These are phyloP conservation scores for Solanum bulbocastanum DNA, from an alignment of 257 asterid species.

Conservation along the genomic window DNA sequence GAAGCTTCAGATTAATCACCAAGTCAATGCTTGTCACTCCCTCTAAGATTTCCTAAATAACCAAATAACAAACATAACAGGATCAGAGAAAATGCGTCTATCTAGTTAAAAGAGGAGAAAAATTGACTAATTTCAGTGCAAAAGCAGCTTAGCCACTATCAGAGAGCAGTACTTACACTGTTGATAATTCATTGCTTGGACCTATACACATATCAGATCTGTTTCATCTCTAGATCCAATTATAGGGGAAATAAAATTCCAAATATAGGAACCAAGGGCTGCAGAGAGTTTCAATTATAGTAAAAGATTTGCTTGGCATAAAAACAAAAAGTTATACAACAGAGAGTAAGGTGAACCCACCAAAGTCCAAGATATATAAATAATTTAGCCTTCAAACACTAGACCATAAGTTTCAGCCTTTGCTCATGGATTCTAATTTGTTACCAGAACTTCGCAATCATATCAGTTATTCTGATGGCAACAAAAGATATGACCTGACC, in stretches of 20 bases:
- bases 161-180: slow-evolving; percentile 7
- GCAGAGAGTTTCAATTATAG: background rate
- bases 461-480: background rate
- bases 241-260: slow-evolving; percentile 10
- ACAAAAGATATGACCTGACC: background rate
- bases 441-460: background rate
- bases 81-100: background rate
- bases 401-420: background rate
- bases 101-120: background rate
- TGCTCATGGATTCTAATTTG: background rate
- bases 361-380: background rate
- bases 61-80: background rate
- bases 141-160: background rate
- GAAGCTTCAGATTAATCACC: slow-evolving; percentile 84
- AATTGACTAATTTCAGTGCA: background rate
- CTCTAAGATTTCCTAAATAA: slow-evolving; percentile 73
- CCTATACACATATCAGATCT: slow-evolving; percentile 9
- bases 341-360: background rate
- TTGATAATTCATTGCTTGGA: slow-evolving; percentile 12
- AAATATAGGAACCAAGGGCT: background rate
- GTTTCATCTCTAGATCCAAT: slow-evolving; percentile 3
- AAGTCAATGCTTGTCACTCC: slow-evolving; percentile 77
- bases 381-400: background rate
- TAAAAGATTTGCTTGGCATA: background rate
- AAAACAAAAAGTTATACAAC: background rate